Evolutionary conservation across 1,139 yeast species (phyloP).

Genomic region (Pichia sp.): DNA sequence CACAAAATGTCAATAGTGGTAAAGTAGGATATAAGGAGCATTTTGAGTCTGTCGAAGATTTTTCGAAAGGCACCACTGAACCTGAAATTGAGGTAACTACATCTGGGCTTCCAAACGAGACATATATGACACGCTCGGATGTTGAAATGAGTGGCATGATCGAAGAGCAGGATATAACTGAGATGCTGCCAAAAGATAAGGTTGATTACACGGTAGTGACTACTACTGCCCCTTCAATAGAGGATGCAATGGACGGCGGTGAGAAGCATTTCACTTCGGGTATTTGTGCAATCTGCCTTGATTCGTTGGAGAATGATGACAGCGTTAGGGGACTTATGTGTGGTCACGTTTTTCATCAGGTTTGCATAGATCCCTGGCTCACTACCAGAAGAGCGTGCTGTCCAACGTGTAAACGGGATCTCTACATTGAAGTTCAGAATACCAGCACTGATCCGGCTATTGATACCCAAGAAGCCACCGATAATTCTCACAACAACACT

Average conservation of each 20-base stretch:
- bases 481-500: not conserved
- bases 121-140: not conserved
- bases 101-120: constrained; percentile 16
- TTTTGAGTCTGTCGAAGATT: constrained; percentile 2
- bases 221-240: not conserved
- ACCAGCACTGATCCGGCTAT: not conserved
- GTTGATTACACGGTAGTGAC: constrained; percentile 4
- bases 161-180: constrained; percentile 17
- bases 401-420: constrained; percentile 79
- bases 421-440: constrained; percentile 35
- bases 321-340: constrained; percentile 69
- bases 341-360: constrained; percentile 80
- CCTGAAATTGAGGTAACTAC: constrained; percentile 25
- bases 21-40: constrained; percentile 27
- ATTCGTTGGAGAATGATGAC: constrained; percentile 58
- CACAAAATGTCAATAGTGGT: constrained; percentile 25
- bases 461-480: not conserved
- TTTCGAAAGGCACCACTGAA: constrained; percentile 11
- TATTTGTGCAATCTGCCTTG: constrained; percentile 79
- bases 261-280: constrained; percentile 62
- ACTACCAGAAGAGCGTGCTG: constrained; percentile 74
- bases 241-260: not conserved
- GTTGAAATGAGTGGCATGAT: not conserved
- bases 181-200: constrained; percentile 12
- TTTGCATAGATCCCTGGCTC: constrained; percentile 81